Percentiles rank a stretch among this genome's conserved stretches.
Conservation (phyloP, 2,329 filamentous ascomycete genomes). For the Alternaria tenuissima region DNA sequence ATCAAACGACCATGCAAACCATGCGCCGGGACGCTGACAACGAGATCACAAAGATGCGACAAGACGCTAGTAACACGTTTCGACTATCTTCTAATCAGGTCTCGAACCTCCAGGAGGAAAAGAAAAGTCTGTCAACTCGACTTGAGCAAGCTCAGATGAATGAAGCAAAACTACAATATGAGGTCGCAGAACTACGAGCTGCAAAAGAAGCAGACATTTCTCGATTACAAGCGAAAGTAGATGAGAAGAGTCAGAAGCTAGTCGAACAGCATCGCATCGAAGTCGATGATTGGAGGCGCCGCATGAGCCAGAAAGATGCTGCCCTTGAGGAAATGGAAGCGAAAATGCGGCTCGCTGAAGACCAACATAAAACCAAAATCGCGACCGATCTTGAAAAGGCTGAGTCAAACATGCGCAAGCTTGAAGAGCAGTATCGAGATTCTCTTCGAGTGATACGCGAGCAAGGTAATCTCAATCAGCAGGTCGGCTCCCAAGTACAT, state of each 20-base stretch:
- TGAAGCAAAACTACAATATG: conserved; percentile 20
- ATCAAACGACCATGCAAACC: conserved; percentile 15
- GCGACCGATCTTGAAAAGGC: conserved; percentile 20
- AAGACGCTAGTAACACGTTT: conserved; percentile 16
- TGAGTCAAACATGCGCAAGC: conserved; percentile 1
- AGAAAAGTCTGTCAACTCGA: conserved; percentile 11
- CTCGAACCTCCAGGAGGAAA: conserved; percentile 19
- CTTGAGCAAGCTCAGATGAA: conserved; percentile 20
- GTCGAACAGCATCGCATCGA: conserved; percentile 13
- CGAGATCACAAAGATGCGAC: conserved; percentile 2
- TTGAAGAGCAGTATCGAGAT: conserved; percentile 4
- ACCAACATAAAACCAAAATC: conserved; percentile 23
- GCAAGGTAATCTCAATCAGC: background rate
- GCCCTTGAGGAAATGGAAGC: conserved; percentile 27
- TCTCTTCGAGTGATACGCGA: background rate
- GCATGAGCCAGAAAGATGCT: conserved; percentile 17
- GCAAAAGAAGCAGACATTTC: conserved; percentile 14
- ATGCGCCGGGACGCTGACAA: conserved; percentile 23
- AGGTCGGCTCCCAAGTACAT: background rate
- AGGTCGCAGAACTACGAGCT: conserved; percentile 17
- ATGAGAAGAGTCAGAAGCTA: conserved; percentile 1
- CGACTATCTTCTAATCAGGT: conserved; percentile 11
- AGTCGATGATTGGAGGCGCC: conserved; percentile 15
- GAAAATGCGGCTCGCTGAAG: conserved; percentile 17
- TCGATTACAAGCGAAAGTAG: conserved; percentile 5